Percentiles rank a stretch among this genome's conserved stretches.
phyloP scores from a whole-genome alignment of 108 stramenopile genomes.

The Schizochytrium sp. region DNA sequence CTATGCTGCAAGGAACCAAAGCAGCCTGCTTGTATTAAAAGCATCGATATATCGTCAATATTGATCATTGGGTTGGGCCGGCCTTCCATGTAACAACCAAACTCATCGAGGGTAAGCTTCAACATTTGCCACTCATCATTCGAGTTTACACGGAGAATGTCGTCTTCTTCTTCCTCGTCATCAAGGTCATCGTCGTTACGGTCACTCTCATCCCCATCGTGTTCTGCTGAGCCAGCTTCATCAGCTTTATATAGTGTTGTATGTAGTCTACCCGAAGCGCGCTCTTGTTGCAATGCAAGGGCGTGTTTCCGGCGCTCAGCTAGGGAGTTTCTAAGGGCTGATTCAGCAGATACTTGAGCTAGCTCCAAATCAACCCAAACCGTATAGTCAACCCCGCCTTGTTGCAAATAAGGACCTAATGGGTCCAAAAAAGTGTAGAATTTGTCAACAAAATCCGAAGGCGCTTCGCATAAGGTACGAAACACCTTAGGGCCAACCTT shows the following conservation, averaged over 20 bases:
- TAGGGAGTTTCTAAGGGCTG: background rate
- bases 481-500: background rate
- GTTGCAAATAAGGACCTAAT: background rate
- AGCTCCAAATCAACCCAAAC: background rate
- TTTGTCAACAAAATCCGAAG: background rate
- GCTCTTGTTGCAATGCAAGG: too few relatives aligned
- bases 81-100: background rate
- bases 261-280: too few relatives aligned
- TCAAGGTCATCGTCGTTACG: background rate
- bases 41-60: background rate
- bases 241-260: background rate
- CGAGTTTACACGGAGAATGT: background rate
- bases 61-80: background rate
- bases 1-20: background rate
- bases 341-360: background rate
- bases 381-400: background rate
- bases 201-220: background rate
- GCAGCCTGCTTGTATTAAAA: background rate
- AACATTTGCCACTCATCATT: background rate
- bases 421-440: background rate
- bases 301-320: background rate
- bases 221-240: background rate
- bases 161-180: background rate
- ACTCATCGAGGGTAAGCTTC: background rate
- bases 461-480: background rate